Conservation (phyloP, 139 green algal species). For the Spirogloea muscicola region DNA sequence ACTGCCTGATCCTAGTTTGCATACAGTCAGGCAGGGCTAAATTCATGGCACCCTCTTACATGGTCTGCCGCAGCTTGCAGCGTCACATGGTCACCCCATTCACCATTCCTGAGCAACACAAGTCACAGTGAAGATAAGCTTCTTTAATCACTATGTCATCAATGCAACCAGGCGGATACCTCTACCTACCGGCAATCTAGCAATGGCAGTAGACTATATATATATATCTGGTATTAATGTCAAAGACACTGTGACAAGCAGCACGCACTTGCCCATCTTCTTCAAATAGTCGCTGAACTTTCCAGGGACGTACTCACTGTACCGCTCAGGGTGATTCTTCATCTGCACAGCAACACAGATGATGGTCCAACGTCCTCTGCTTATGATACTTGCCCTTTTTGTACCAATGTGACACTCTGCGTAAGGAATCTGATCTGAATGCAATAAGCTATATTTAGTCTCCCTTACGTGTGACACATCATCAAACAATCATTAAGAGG, state of each 20-base stretch:
- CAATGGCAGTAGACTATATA: neutral
- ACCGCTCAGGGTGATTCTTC: slow-evolving; percentile 47
- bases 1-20: too few relatives aligned
- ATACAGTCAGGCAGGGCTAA: too few relatives aligned
- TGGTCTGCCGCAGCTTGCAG: slow-evolving; percentile 57
- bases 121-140: slow-evolving; percentile 4
- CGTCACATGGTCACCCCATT: slow-evolving; percentile 82
- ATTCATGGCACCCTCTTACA: too few relatives aligned
- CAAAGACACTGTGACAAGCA: neutral
- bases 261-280: slow-evolving; percentile 37
- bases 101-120: slow-evolving; percentile 32
- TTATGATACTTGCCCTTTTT: neutral
- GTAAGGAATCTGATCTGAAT: too few relatives aligned
- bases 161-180: neutral
- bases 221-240: neutral
- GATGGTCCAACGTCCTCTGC: neutral
- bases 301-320: slow-evolving; percentile 55
- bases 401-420: neutral
- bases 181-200: neutral
- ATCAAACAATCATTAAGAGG: neutral
- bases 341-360: slow-evolving; percentile 49
- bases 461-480: neutral
- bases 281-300: slow-evolving; percentile 60
- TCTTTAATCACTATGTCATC: slow-evolving; percentile 4
- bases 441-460: neutral